Evolutionary conservation across 352 stramenopile species (phyloP).

Genomic region (Phytopythium litorale): DNA sequence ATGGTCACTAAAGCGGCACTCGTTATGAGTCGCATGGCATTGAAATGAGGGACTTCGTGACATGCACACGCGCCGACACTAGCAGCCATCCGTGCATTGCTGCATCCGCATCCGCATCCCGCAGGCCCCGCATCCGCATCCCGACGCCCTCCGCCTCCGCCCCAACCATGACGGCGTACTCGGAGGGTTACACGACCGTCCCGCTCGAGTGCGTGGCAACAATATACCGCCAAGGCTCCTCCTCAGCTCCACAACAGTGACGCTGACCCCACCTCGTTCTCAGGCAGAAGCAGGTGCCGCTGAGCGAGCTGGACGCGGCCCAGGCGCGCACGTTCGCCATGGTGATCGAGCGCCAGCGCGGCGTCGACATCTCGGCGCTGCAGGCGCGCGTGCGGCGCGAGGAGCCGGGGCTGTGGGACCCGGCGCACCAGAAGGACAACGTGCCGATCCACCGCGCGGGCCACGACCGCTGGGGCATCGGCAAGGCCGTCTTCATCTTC

Average conservation of each 20-base stretch:
- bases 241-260: no score
- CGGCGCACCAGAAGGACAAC: constrained; percentile 73
- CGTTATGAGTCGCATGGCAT: no score
- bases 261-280: neutral
- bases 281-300: constrained; percentile 73
- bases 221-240: no score
- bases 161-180: constrained; percentile 23
- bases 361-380: constrained; percentile 60
- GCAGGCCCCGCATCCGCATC: neutral
- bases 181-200: constrained; percentile 17
- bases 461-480: constrained; percentile 98
- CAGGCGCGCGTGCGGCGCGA: constrained; percentile 50
- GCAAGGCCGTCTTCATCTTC: constrained; percentile 98
- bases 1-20: no score
- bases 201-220: constrained; percentile 25
- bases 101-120: no score
- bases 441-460: constrained; percentile 91
- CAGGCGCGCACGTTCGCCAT: constrained; percentile 37
- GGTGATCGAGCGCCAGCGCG: constrained; percentile 52
- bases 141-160: neutral
- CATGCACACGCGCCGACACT: neutral
- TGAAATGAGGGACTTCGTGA: neutral
- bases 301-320: constrained; percentile 45
- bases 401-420: constrained; percentile 61
- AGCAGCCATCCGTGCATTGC: no score